These are phyloP conservation scores for Daldinia grandis DNA, from an alignment of 495 filamentous ascomycete species.

Conservation along the genomic window DNA sequence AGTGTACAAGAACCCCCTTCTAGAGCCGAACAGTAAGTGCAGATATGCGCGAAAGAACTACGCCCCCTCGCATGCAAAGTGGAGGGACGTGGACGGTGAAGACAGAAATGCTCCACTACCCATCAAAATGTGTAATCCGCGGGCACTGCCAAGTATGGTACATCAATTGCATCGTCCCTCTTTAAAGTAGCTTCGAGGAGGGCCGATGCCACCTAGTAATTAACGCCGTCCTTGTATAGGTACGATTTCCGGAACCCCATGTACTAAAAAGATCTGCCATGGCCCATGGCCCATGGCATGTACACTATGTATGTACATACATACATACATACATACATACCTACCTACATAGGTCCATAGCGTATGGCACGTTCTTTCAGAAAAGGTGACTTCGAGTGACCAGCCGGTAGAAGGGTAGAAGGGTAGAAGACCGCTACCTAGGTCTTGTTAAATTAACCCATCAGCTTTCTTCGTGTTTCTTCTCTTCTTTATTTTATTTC, in stretches of 20 bases:
- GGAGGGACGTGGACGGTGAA: constrained; percentile 43
- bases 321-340: too few relatives aligned
- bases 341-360: not conserved
- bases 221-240: constrained; percentile 39
- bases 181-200: constrained; percentile 42
- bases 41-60: constrained; percentile 44
- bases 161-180: constrained; percentile 43
- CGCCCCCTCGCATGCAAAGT: constrained; percentile 43
- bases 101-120: constrained; percentile 36
- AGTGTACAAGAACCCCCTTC: constrained; percentile 22
- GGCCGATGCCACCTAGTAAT: constrained; percentile 43
- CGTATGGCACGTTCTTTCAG: not conserved
- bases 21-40: constrained; percentile 43
- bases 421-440: constrained; percentile 18
- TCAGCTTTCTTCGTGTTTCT: constrained; percentile 2
- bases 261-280: constrained; percentile 40
- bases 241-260: constrained; percentile 35
- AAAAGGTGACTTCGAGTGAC: constrained; percentile 21
- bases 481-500: constrained; percentile 15
- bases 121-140: constrained; percentile 43
- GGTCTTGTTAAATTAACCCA: constrained; percentile 35
- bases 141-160: constrained; percentile 41
- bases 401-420: constrained; percentile 34
- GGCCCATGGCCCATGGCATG: not conserved
- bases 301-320: too few relatives aligned